Percentiles rank a stretch among this genome's conserved stretches.
Evolutionary conservation across 352 stramenopile genomes (phyloP).

Genomic region (Aphanomyces stellatus): DNA sequence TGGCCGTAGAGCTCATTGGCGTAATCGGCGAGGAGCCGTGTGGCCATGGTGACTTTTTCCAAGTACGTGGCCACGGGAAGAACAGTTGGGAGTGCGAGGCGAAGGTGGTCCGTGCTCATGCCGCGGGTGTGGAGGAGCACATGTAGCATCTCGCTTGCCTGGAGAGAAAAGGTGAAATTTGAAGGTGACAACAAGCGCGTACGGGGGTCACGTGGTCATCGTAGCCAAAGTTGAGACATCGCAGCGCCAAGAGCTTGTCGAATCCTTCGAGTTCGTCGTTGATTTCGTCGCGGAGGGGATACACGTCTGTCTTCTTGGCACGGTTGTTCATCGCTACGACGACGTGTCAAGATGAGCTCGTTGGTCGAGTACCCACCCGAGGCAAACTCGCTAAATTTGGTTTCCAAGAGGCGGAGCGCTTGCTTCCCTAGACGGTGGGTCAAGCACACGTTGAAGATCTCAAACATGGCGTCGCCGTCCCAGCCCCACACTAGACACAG

Average conservation of each 20-base stretch:
- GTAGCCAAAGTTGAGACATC: slow-evolving; percentile 47
- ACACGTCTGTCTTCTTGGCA: slow-evolving; percentile 41
- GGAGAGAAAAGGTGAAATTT: slow-evolving; percentile 5
- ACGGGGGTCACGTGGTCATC: slow-evolving; percentile 29
- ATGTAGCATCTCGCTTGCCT: slow-evolving; percentile 51
- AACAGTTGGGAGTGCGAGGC: slow-evolving; percentile 45
- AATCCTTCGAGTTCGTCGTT: slow-evolving; percentile 59
- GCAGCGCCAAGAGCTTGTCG: slow-evolving; percentile 45
- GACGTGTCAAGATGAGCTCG: background rate
- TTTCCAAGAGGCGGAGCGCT: slow-evolving; percentile 32
- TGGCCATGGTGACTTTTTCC: slow-evolving; percentile 46
- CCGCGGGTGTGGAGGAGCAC: slow-evolving; percentile 36
- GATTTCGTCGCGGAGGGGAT: slow-evolving; percentile 53
- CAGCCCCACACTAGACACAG: slow-evolving; percentile 45
- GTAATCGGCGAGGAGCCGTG: slow-evolving; percentile 43
- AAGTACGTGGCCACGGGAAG: slow-evolving; percentile 45
- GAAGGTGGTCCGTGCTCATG: slow-evolving; percentile 49
- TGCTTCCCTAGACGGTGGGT: slow-evolving; percentile 37
- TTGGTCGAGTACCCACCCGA: slow-evolving; percentile 17
- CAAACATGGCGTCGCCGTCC: slow-evolving; percentile 53
- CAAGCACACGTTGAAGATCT: slow-evolving; percentile 54
- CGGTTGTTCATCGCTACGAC: slow-evolving; percentile 41
- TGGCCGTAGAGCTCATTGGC: slow-evolving; percentile 45
- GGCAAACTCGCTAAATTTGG: slow-evolving; percentile 46
- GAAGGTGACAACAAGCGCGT: background rate